Base-by-base conservation (phyloP, 306 rosid genomes). In the Lathyrus aphaca region DNA sequence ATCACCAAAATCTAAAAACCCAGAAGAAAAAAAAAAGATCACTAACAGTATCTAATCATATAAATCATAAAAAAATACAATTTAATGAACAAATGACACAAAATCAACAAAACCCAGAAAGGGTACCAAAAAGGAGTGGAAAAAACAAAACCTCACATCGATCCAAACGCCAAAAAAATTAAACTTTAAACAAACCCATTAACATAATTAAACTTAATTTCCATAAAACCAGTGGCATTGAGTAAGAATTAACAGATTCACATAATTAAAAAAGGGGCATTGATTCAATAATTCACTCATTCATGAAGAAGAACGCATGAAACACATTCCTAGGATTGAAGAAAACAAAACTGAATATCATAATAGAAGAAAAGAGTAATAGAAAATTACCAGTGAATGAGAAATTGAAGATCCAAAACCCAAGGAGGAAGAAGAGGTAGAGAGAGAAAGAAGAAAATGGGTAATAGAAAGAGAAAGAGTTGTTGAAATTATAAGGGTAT, bases 331-430 rank as follows among this genome's bases (percentile, higher is more conserved):
- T 13, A 1, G 29, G 6, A 60, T 59, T 49, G 13, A 57, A 50
- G 14, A 43, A 44, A 57, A 11, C 5, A 8, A 62, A 71, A n/a
- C 5, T 16, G 37, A 61, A 51, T 16, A 51, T 16, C 29, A 64
- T 5, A 35, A 19, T 49, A 3, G 38, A n/a, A 65, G 53, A 56
- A 76, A 68, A 37, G 51, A 21, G 37, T 13, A 23, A 0, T 23
- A 39, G 29, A 67, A 53, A 50, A 46, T 60, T 86, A 90, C 96
- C 93, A 12, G 84, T 35, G 12, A 49, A 69, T 19, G 9, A 64
- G 27, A 40, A 21, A 15, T 10, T 39, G 61, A 71, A 75, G 81
- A 81, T 69, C 82, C 73, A 54, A 77, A 42, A 66, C 8, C 38
- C 38, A 32, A 32, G 38, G 38, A 32, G 38, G 8, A 6, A 32